Evolutionary conservation across 768 basidiomycete genomes (phyloP).

Genomic region (Hortiboletus campestris): DNA sequence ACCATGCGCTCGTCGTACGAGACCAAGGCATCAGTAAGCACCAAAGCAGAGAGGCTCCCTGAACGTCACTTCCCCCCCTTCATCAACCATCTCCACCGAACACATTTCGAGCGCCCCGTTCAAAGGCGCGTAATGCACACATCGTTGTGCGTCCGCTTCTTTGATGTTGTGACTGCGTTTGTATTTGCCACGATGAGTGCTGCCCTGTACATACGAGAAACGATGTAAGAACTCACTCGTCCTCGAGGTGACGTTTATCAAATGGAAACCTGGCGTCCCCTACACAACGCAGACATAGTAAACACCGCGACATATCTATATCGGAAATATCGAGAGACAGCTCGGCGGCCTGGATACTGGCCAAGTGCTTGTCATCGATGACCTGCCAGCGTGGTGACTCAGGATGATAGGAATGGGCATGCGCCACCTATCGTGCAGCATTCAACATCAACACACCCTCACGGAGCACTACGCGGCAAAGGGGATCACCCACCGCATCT

Average conservation of each 20-base stretch:
- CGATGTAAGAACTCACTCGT: not conserved
- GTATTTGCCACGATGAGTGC: not conserved
- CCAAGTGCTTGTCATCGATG: not conserved
- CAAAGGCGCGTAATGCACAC: not conserved
- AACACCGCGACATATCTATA: not conserved
- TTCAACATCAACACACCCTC: not conserved
- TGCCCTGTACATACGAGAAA: too few relatives aligned
- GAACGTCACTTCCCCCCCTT: not conserved
- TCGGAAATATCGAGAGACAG: too few relatives aligned
- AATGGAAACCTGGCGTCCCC: not conserved
- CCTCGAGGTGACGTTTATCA: not conserved
- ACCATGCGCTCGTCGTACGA: not conserved
- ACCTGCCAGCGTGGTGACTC: not conserved
- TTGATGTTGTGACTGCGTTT: not conserved
- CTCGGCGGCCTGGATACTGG: not conserved
- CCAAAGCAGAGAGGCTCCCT: not conserved
- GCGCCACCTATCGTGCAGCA: constrained; percentile 2
- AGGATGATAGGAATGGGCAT: not conserved
- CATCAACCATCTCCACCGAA: not conserved
- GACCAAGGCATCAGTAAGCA: too few relatives aligned
- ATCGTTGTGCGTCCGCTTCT: not conserved
- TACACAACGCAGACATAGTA: not conserved
- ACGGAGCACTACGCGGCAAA: not conserved
- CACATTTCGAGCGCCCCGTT: not conserved
- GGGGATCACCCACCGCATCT: constrained; percentile 1